Evolutionary conservation across 495 filamentous ascomycete genomes (phyloP), one percentile per base, ranked within the genome.

Genomic region (Talaromyces liani): DNA sequence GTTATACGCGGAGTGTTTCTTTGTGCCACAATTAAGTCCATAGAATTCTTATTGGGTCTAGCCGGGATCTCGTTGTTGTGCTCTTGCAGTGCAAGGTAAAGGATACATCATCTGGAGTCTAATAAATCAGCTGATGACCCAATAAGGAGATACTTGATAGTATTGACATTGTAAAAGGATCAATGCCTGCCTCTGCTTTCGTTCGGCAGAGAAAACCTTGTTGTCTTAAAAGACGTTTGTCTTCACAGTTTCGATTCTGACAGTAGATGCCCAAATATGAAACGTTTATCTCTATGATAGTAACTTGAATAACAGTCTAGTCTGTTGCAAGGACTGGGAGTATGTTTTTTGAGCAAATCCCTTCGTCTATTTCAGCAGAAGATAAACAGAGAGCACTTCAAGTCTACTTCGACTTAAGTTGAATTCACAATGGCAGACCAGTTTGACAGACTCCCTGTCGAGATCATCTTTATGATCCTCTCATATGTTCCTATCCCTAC

Each of bases 381-480:
- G 20, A 53, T 10, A 20, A 5, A 20, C 12, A 51, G n/a, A 51
- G 0, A 49, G n/a, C 39, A 22, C 0, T 8, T 49, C 8, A 49
- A 10, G 7, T 18, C 22, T 49, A 20, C 45, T 7, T 12, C 45
- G 3, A 49, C n/a, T 6, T 5, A 49, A 45, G 24, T 27, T 29
- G 24, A 20, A 14, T 55, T 25, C 51, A 55, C 10, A 14, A 55
- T 55, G 51, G 64, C 57, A 6, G 65, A 66, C 57, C 64, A 29
- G 9, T 60, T 74, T 61, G 67, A 56, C 47, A 56, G 8, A 51
- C 65, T 77, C 7, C 76, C 76, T 4, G 49, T 69, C 27, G 76
- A 77, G 66, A 58, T 79, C 41, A 64, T 71, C 53, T 65, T 73
- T 36, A 68, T 72, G 25, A 73, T 76, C 34, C 71, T 76, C 4